Percentiles rank a stretch among this genome's conserved stretches.
Conservation (phyloP, 2,329 filamentous ascomycete genomes). For the Tolypocladium pustulatum region DNA sequence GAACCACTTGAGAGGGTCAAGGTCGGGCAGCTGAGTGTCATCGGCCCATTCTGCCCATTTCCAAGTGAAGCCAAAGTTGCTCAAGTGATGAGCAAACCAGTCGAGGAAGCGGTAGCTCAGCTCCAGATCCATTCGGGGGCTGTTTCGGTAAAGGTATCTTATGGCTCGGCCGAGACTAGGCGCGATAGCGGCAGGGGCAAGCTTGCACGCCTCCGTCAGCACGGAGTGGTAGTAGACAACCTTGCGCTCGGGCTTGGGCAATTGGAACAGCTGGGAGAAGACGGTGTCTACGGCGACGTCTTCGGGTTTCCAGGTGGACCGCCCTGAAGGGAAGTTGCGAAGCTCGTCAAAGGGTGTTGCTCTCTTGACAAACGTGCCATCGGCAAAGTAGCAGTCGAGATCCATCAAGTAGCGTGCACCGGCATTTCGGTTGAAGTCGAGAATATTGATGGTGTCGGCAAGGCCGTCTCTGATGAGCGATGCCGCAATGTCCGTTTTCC, state of each 20-base stretch:
- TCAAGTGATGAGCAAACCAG: conserved; percentile 96
- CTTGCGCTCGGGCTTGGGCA: conserved; percentile 83
- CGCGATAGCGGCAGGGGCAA: conserved; percentile 91
- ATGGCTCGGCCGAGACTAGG: conserved; percentile 90
- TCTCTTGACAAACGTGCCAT: conserved; percentile 84
- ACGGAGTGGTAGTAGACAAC: conserved; percentile 94
- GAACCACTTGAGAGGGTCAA: conserved; percentile 88
- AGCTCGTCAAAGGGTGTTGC: conserved; percentile 89
- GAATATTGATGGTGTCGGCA: conserved; percentile 84
- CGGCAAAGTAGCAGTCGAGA: conserved; percentile 86
- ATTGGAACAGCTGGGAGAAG: conserved; percentile 86
- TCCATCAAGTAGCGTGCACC: conserved; percentile 87
- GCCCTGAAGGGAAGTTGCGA: conserved; percentile 52
- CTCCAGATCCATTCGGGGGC: conserved; percentile 77
- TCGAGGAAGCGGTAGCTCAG: conserved; percentile 81
- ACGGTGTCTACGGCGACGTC: conserved; percentile 96
- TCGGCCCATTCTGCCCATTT: conserved; percentile 98
- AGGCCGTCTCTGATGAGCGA: conserved; percentile 78
- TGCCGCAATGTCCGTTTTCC: conserved; percentile 63
- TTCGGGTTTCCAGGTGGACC: conserved; percentile 90
- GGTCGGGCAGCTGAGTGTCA: conserved; percentile 64
- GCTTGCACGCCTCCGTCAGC: conserved; percentile 89
- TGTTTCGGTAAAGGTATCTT: conserved; percentile 75
- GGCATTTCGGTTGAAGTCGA: conserved; percentile 84
- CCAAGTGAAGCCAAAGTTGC: conserved; percentile 99